Base-by-base conservation (phyloP, 2,329 filamentous ascomycete species). In the Aspergillus bombycis region DNA sequence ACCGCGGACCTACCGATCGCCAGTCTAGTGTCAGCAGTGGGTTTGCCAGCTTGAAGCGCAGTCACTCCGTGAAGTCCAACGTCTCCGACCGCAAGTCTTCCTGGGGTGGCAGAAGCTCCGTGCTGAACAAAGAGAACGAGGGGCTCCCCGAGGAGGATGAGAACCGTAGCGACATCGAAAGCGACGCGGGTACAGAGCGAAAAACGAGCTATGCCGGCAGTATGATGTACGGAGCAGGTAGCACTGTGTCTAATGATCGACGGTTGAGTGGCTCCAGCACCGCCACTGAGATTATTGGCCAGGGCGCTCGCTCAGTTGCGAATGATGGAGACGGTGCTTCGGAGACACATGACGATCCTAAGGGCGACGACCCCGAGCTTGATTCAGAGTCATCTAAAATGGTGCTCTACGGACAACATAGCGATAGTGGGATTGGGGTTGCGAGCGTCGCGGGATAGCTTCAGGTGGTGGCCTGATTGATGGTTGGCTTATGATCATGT, bases 51-150 rank as follows among this genome's bases (percentile, higher is more conserved):
- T 83, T 96, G 68, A 90, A 90, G 80, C 86, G 91, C 64, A 94
- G 90, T 75, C 90, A 94, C 75, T 93, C 91, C 62, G 90, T 93
- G 68, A 89, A 91, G 70, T 87, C 87, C 26, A 84, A 88, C 32
- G 82, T 83, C 30, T 80, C 81, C 0, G 75, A 86, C 54, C 84
- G 91, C 55, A 93, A 93, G 78, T 82, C 84, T 50, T 92, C 90
- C 72, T 93, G 90, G 90, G 87, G 85, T 34, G 86, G 85, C 19
- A 81, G 78, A 36, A 75, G 69, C 57, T 78, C 77, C 5, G 65
- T 77, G 41, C 75, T 78, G 10, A 80, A 83, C 72, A 89, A 90
- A 75, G 89, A 90, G 73, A 90, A 91, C 67, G 80, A 89, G 43
- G 78, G 79, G 6, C 80, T 90, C 45, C 82, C 83, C n/a, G 89